These are phyloP conservation scores for Podospora australis DNA, from an alignment of 495 filamentous ascomycete species.

Conservation along the genomic window DNA sequence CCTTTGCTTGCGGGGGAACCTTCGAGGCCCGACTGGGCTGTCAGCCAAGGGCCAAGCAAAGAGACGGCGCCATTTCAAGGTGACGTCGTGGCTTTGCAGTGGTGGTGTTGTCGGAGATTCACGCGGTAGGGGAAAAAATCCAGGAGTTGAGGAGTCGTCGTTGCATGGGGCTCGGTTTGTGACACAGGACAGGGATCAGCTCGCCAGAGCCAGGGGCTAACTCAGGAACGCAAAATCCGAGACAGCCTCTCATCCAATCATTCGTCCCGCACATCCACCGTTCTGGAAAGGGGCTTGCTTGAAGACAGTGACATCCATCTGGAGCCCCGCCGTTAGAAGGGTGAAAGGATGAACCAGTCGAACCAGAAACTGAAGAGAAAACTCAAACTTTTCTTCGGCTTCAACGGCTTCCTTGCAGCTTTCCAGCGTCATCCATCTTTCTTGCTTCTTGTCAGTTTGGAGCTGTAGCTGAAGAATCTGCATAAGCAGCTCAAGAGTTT, in stretches of 20 bases:
- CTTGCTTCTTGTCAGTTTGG: neutral
- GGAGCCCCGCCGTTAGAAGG: neutral
- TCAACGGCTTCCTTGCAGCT: neutral
- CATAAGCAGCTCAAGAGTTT: neutral
- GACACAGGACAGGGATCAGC: slow-evolving; percentile 9
- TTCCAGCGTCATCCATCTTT: neutral
- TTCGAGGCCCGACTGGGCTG: too few relatives aligned
- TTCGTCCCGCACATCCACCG: neutral
- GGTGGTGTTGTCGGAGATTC: neutral
- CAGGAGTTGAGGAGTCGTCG: slow-evolving; percentile 22
- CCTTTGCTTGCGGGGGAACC: too few relatives aligned
- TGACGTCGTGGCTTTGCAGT: too few relatives aligned
- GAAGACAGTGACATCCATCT: neutral
- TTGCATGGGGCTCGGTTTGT: slow-evolving; percentile 13
- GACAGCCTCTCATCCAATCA: slow-evolving; percentile 11
- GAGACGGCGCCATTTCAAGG: too few relatives aligned
- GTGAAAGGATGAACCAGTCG: too few relatives aligned
- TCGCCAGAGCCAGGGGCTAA: slow-evolving; percentile 14
- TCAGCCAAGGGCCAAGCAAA: too few relatives aligned
- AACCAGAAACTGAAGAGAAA: neutral
- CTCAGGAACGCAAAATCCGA: slow-evolving; percentile 30
- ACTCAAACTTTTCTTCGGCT: neutral
- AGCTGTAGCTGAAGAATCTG: too few relatives aligned
- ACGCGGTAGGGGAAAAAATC: slow-evolving; percentile 5
- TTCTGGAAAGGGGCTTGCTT: neutral